Base-by-base conservation (phyloP, 108 stramenopile genomes). In the Schizochytrium sp. region DNA sequence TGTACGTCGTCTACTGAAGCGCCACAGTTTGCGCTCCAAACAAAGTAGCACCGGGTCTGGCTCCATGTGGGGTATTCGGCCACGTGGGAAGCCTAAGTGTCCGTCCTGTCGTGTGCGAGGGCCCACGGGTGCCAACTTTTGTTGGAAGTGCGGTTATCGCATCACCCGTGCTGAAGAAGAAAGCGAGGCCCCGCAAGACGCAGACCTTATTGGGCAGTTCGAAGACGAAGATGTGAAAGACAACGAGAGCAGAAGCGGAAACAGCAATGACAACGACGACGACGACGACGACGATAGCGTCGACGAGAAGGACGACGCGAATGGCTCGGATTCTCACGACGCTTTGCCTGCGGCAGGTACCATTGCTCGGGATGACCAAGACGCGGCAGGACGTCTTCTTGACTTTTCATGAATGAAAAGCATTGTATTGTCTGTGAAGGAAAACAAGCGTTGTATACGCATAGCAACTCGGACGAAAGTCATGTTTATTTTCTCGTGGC, bases 141-240 rank as follows among this genome's bases (percentile, higher is more conserved):
- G 76, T 45, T 83, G 76, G 76, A 83, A 83, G 76, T 83, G 76
- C 51, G 76, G 76, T 16, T 83, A 47, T 18, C 76, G 76, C 14
- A 83, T 83, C 51, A 53, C 76, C 19, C 76, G 45, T 16, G 6
- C n/a, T 1, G 51, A 47, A n/a, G 51, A 83, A 12, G 51, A 12
- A 72, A 41, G 34, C 3, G 12, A 14, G 6, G 5, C 76, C 18
- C n/a, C 19, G 51, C n/a, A 34, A 6, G n/a, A 47, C 12, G 76
- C 23, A 12, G 51, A 83, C 34, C 63, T 69, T 14, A 34, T 69
- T 28, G 63, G 41, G 21, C 63, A 53, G 18, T 53, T 53, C 48
- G 51, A 83, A 83, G 19, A 34, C 51, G 76, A 83, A 6, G 23
- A 2, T 18, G 63, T 8, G 14, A 16, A 57, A 8, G 55, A 16